These are phyloP conservation scores for Priceomyces melissophilus DNA, from an alignment of 805 yeast genomes.

Conservation along the genomic window DNA sequence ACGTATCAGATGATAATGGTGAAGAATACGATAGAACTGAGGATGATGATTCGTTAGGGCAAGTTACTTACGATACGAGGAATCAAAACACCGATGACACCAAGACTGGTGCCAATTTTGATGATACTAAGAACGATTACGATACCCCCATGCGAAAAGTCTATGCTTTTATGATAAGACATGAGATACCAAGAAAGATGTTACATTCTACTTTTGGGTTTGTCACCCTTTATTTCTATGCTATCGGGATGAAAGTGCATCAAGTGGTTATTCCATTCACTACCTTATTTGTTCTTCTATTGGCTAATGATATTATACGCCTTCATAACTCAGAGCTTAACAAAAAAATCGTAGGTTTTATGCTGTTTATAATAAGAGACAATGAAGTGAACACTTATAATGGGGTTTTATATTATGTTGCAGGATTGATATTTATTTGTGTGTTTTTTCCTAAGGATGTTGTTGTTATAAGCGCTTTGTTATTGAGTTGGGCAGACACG, in stretches of 20 bases:
- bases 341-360: conserved; percentile 55
- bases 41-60: conserved; percentile 7
- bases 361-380: conserved; percentile 85
- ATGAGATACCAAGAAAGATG: conserved; percentile 85
- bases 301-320: conserved; percentile 65
- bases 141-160: neutral
- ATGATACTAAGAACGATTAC: neutral
- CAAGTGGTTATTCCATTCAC: conserved; percentile 61
- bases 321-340: conserved; percentile 63
- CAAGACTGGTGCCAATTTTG: conserved; percentile 1
- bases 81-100: conserved; percentile 7
- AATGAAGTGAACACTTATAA: conserved; percentile 68
- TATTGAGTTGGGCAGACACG: conserved; percentile 95
- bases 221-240: conserved; percentile 69
- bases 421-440: conserved; percentile 75
- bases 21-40: conserved; percentile 12
- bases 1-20: conserved; percentile 14
- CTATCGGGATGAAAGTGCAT: conserved; percentile 51
- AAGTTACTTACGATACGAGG: conserved; percentile 2
- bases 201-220: conserved; percentile 90
- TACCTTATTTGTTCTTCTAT: conserved; percentile 52
- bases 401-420: conserved; percentile 84
- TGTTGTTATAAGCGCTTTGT: conserved; percentile 65
- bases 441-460: conserved; percentile 75
- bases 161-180: conserved; percentile 54